Evolutionary conservation across 306 rosid genomes (phyloP), one percentile per base, ranked within the genome.

Genomic region (Prunus dulcis): DNA sequence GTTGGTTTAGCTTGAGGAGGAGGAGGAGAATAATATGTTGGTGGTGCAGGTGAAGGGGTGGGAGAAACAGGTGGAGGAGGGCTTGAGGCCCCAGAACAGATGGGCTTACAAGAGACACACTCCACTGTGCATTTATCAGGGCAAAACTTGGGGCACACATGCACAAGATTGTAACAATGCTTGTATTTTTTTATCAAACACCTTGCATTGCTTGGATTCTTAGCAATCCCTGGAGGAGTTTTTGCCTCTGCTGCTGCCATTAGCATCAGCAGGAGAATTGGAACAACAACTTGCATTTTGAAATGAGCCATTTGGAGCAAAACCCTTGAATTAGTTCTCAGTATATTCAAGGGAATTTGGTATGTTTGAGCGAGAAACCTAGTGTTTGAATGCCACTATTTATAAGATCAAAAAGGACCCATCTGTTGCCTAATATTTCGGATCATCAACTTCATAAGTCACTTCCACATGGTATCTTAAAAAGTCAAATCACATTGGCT

Each of bases 111-210:
- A 17, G 95, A 84, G 12, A 75, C 82, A 76, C 93, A 90, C 12
- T 86, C 86, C 10, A 88, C 88, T 0, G 82, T 71, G 65, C 96
- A 90, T 3, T 18, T 28, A 79, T 85, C 46, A 30, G 90, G 91
- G 52, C 93, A 90, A 72, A 80, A 85, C 68, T 85, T 84, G 14
- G 96, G 93, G 78, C 96, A 91, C 7, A 80, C 87, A 82, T 88
- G 89, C 41, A 19, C 88, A 51, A 80, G 41, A 72, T 91, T 87
- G 66, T 88, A 80, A 52, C 96, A 91, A 32, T 78, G 53, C 68
- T 88, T 88, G 78, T 87, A 87, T 60, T 85, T 88, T 80, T 82
- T 83, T 5, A 64, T 82, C 63, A 47, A 43, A 52, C 93, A 91
- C 0, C 51, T 83, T 47, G 91, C 90, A 71, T 80, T 61, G 71